phyloP scores from a whole-genome alignment of 176 grass and related monocot species.

The Calamus simplicifolius region DNA sequence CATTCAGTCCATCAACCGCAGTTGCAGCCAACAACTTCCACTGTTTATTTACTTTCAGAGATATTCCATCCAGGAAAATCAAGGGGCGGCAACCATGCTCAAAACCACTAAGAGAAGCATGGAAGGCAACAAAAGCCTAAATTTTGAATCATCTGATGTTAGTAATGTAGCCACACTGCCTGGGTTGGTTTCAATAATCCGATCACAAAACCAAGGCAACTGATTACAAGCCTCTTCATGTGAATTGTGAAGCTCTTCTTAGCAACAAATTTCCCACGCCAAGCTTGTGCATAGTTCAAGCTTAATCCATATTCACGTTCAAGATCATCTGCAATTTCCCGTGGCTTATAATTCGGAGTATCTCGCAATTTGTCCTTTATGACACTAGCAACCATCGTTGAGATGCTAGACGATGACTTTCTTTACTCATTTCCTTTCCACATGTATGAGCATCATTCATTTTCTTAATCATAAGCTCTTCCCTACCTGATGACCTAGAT shows the following conservation, averaged over 20 bases:
- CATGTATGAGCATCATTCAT: slow-evolving; percentile 80
- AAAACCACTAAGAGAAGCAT: slow-evolving; percentile 78
- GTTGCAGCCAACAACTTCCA: slow-evolving; percentile 78
- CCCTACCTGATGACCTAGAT: slow-evolving; percentile 55
- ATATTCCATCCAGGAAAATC: slow-evolving; percentile 74
- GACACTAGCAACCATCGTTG: slow-evolving; percentile 92
- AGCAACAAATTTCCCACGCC: slow-evolving; percentile 88
- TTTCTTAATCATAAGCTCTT: slow-evolving; percentile 92
- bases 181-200: slow-evolving; percentile 83
- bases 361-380: slow-evolving; percentile 94
- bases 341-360: slow-evolving; percentile 74
- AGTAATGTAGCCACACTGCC: slow-evolving; percentile 69
- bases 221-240: slow-evolving; percentile 72
- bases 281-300: slow-evolving; percentile 93
- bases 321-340: slow-evolving; percentile 89
- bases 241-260: slow-evolving; percentile 78
- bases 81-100: slow-evolving; percentile 85
- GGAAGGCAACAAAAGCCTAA: slow-evolving; percentile 77
- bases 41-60: slow-evolving; percentile 64
- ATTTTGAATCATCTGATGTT: slow-evolving; percentile 67
- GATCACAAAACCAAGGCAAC: slow-evolving; percentile 81
- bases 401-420: slow-evolving; percentile 70
- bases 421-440: slow-evolving; percentile 61
- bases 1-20: slow-evolving; percentile 63
- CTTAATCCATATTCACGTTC: slow-evolving; percentile 70